phyloP scores from a whole-genome alignment of 768 basidiomycete genomes.

The Rhizopogon roseolus region DNA sequence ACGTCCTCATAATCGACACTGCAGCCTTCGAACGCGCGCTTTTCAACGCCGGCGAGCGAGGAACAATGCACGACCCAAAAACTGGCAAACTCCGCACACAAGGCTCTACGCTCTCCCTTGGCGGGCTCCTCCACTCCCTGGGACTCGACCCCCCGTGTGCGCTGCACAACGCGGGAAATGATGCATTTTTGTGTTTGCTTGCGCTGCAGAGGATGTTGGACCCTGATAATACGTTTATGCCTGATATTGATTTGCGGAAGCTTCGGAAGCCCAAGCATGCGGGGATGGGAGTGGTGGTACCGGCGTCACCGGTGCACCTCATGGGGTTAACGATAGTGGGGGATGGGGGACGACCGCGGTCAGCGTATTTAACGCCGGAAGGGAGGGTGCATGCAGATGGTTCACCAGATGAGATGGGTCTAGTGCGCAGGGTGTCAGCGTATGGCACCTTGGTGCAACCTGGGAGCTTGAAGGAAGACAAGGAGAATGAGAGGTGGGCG shows the following conservation, averaged over 20 bases:
- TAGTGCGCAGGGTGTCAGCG: constrained; percentile 24
- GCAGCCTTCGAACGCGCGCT: constrained; percentile 59
- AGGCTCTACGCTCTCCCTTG: constrained; percentile 57
- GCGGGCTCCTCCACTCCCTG: constrained; percentile 58
- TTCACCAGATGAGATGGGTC: constrained; percentile 36
- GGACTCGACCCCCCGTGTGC: constrained; percentile 32
- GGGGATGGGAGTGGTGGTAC: constrained; percentile 7
- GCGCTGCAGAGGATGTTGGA: constrained; percentile 67
- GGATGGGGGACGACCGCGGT: background rate
- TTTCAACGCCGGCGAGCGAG: constrained; percentile 52
- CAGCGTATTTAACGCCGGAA: constrained; percentile 4
- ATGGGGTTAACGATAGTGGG: background rate
- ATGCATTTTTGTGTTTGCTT: constrained; percentile 66
- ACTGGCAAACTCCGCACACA: constrained; percentile 46
- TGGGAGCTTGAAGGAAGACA: background rate
- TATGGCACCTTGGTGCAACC: constrained; percentile 2
- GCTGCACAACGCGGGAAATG: constrained; percentile 77
- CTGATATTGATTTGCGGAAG: constrained; percentile 2
- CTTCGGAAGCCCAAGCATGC: constrained; percentile 6
- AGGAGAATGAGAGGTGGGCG: constrained; percentile 1
- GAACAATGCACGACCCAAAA: constrained; percentile 56
- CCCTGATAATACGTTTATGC: constrained; percentile 36
- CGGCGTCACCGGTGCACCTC: background rate
- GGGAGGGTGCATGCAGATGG: constrained; percentile 3
- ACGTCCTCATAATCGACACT: constrained; percentile 65